Evolutionary conservation across 306 rosid genomes (phyloP).

Genomic region (Rubus parviflorus): DNA sequence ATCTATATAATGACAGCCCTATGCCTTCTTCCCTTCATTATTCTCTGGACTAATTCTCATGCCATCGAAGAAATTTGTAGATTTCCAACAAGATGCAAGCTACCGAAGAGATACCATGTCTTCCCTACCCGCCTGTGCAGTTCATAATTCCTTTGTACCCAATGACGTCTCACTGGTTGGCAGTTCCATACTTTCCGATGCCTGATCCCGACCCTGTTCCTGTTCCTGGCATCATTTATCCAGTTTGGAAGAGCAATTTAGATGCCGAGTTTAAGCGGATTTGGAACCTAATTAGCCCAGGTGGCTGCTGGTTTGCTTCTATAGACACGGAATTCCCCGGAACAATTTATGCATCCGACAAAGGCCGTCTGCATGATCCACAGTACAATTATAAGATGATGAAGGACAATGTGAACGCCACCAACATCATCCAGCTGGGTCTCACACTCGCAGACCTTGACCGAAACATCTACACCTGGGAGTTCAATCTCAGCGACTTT

Average conservation of each 20-base stretch:
- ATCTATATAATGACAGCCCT: not conserved
- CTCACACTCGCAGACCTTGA: not conserved
- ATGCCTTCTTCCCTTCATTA: not conserved
- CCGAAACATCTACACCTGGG: not conserved
- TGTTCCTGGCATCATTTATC: not conserved
- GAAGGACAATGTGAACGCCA: slow-evolving; percentile 10
- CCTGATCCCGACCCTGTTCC: not conserved
- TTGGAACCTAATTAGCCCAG: not conserved
- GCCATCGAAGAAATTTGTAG: not conserved
- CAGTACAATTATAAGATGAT: not conserved
- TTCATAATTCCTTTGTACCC: not conserved
- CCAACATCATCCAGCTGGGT: slow-evolving; percentile 15
- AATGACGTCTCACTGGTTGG: too few species aligned
- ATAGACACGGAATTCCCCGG: slow-evolving; percentile 29
- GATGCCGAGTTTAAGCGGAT: not conserved
- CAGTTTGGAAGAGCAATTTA: not conserved
- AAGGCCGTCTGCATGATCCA: not conserved
- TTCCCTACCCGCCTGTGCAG: not conserved
- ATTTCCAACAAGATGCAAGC: not conserved
- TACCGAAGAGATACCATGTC: not conserved
- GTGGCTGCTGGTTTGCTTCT: not conserved
- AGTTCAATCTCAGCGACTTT: slow-evolving; percentile 21
- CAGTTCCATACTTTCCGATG: too few species aligned
- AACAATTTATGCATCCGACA: not conserved
- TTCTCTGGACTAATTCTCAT: not conserved